These are phyloP conservation scores for Avicennia marina DNA, from an alignment of 257 asterid species.

Conservation along the genomic window DNA sequence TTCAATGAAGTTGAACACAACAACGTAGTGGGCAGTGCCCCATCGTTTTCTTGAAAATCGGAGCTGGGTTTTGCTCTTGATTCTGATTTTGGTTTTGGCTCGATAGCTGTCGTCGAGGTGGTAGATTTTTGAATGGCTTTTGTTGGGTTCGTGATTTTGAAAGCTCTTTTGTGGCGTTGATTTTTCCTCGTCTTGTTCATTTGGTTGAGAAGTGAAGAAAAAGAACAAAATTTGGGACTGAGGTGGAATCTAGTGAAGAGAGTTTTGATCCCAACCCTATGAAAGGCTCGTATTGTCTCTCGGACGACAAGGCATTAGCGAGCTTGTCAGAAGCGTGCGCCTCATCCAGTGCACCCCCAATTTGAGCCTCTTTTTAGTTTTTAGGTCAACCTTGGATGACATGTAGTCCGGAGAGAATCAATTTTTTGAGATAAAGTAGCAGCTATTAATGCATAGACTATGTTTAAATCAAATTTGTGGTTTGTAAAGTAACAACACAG, in stretches of 20 bases:
- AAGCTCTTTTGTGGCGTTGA: constrained; percentile 15
- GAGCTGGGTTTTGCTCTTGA: constrained; percentile 21
- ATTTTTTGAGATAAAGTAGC: no score
- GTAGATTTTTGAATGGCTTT: constrained; percentile 24
- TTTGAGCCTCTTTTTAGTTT: no score
- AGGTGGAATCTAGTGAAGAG: not conserved
- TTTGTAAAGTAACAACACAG: no score
- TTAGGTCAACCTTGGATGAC: no score
- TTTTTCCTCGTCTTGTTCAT: constrained; percentile 37
- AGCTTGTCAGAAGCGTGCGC: no score
- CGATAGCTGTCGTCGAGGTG: constrained; percentile 19
- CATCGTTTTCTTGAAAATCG: constrained; percentile 15
- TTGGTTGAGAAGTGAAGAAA: constrained; percentile 9
- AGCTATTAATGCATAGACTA: no score
- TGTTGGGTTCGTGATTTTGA: constrained; percentile 18
- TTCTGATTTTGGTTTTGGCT: no score
- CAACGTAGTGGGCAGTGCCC: constrained; percentile 9
- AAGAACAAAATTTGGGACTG: not conserved
- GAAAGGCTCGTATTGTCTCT: not conserved
- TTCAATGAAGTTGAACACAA: constrained; percentile 19
- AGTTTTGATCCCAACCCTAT: not conserved
- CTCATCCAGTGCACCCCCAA: no score
- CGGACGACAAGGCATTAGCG: no score
- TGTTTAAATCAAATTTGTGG: no score
- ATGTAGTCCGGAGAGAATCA: no score